Conservation (phyloP, 2,329 filamentous ascomycete species). For the Botrytis porri region DNA sequence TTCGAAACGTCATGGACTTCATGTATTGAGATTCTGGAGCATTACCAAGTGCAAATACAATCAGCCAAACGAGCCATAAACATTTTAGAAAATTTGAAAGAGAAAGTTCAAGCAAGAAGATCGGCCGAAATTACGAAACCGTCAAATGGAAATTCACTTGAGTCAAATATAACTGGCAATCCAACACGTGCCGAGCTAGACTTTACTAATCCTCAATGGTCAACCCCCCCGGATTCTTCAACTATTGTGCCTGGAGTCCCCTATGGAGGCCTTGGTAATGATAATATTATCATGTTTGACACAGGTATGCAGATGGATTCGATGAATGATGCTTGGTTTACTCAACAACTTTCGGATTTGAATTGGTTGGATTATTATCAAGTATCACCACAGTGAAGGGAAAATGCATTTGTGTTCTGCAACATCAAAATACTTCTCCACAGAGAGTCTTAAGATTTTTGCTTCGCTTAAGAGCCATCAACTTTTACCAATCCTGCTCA, state of each 20-base stretch:
- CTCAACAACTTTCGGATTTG: conserved; percentile 12
- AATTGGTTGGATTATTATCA: conserved; percentile 18
- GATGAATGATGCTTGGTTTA: conserved; percentile 18
- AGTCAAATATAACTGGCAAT: neutral
- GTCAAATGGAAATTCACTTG: neutral
- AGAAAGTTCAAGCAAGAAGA: conserved; percentile 5
- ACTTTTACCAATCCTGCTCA: neutral
- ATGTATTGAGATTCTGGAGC: conserved; percentile 11
- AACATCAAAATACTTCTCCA: neutral
- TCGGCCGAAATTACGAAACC: too few species aligned
- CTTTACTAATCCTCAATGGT: neutral
- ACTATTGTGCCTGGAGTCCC: neutral
- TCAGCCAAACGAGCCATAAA: conserved; percentile 8
- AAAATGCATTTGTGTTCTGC: neutral
- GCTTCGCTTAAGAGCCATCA: neutral
- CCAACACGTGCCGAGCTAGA: neutral
- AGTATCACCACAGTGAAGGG: neutral
- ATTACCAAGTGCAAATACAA: conserved; percentile 12
- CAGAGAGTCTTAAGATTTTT: neutral
- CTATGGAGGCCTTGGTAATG: neutral
- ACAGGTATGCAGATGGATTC: conserved; percentile 15
- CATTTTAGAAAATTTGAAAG: conserved; percentile 4
- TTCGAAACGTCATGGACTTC: conserved; percentile 15
- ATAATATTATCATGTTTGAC: conserved; percentile 11
- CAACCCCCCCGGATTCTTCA: neutral